Evolutionary conservation across 2,329 filamentous ascomycete genomes (phyloP).

Genomic region (Fusarium veterinarium): DNA sequence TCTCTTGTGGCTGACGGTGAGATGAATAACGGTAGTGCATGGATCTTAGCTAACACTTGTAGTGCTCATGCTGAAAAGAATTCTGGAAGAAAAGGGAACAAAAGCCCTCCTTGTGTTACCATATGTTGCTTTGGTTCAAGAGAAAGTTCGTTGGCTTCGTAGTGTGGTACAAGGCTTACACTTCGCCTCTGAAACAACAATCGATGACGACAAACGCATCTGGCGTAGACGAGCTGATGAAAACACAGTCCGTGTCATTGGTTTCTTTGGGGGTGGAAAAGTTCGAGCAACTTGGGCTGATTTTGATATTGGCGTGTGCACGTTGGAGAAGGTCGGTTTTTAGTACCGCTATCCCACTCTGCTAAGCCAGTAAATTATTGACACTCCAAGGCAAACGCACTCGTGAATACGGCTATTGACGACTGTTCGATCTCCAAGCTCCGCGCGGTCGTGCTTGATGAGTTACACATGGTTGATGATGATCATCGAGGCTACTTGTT

Average conservation of each 20-base stretch:
- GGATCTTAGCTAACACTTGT: slow-evolving; percentile 28
- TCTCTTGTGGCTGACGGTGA: slow-evolving; percentile 74
- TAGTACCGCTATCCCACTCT: background rate
- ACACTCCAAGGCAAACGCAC: slow-evolving; percentile 71
- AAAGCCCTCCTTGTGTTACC: slow-evolving; percentile 81
- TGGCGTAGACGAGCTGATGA: slow-evolving; percentile 68
- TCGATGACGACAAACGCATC: slow-evolving; percentile 53
- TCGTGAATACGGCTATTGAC: slow-evolving; percentile 79
- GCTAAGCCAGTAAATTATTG: background rate
- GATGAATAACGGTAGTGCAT: slow-evolving; percentile 14
- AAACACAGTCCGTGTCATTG: slow-evolving; percentile 72
- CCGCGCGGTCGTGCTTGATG: slow-evolving; percentile 77
- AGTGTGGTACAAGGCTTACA: slow-evolving; percentile 71
- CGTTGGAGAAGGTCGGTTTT: slow-evolving; percentile 73
- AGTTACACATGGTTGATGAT: slow-evolving; percentile 86
- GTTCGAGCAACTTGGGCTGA: slow-evolving; percentile 75
- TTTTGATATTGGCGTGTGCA: slow-evolving; percentile 82
- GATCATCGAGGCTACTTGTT: slow-evolving; percentile 79
- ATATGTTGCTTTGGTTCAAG: slow-evolving; percentile 83
- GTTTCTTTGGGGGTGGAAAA: slow-evolving; percentile 81
- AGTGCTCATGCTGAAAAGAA: slow-evolving; percentile 77
- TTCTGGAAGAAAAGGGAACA: slow-evolving; percentile 70
- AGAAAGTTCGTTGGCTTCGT: slow-evolving; percentile 80
- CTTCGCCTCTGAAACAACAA: slow-evolving; percentile 49
- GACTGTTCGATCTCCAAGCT: slow-evolving; percentile 74